Conservation (phyloP, 257 asterid genomes). For the Solanum sitiens region DNA sequence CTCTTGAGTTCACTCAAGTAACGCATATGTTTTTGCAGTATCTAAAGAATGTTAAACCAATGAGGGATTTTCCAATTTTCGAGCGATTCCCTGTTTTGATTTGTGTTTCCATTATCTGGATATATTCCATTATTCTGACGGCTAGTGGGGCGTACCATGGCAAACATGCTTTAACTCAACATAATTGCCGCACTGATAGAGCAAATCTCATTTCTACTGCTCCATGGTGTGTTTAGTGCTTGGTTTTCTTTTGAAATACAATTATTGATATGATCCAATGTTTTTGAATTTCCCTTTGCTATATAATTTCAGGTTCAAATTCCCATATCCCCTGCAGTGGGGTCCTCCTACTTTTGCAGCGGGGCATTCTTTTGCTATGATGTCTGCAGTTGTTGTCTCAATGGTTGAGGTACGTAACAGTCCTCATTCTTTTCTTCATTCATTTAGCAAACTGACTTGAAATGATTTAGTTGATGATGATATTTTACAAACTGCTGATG, state of each 20-base stretch:
- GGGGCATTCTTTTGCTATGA: constrained; percentile 91
- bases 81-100: constrained; percentile 86
- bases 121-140: constrained; percentile 73
- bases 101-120: constrained; percentile 64
- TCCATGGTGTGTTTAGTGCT: constrained; percentile 54
- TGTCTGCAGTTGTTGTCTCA: constrained; percentile 97
- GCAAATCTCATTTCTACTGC: constrained; percentile 83
- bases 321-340: constrained; percentile 98
- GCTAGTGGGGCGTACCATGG: constrained; percentile 85
- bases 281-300: not conserved
- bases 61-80: constrained; percentile 86
- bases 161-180: constrained; percentile 46
- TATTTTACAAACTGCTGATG: not conserved
- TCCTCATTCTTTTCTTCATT: not conserved
- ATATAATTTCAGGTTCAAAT: constrained; percentile 57
- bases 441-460: not conserved
- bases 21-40: constrained; percentile 46
- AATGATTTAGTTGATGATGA: not conserved
- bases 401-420: constrained; percentile 77
- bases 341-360: constrained; percentile 94
- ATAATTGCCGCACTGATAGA: constrained; percentile 80
- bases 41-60: constrained; percentile 76
- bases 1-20: constrained; percentile 12
- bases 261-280: not conserved
- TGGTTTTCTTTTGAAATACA: not conserved